These are phyloP conservation scores for Penicillium lagena DNA, from an alignment of 495 filamentous ascomycete genomes.

Conservation along the genomic window DNA sequence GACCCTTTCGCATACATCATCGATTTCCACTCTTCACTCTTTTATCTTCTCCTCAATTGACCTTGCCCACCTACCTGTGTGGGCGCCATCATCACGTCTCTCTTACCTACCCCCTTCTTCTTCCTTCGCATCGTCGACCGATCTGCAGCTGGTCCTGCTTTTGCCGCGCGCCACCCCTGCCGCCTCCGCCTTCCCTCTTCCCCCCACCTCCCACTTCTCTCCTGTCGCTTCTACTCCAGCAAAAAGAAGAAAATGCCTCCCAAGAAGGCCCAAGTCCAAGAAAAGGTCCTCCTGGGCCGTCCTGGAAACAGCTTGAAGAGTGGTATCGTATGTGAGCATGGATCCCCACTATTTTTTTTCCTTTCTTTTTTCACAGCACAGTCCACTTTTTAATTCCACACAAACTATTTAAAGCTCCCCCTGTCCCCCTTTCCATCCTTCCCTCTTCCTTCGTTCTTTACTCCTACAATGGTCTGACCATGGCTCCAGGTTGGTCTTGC, in stretches of 20 bases:
- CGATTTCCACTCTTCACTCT: conserved; percentile 6
- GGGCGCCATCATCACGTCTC: conserved; percentile 37
- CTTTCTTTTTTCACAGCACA: conserved; percentile 29
- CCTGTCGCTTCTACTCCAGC: conserved; percentile 37
- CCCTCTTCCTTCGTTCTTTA: conserved; percentile 8
- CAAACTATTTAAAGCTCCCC: conserved; percentile 23
- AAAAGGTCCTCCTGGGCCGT: conserved; percentile 68
- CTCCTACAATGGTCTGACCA: conserved; percentile 14
- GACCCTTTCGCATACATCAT: not conserved
- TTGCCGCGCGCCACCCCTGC: conserved; percentile 21
- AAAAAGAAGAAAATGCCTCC: conserved; percentile 49
- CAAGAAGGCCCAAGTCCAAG: conserved; percentile 48
- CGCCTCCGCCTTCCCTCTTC: conserved; percentile 25
- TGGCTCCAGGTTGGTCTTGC: conserved; percentile 82
- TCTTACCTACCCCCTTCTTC: conserved; percentile 20
- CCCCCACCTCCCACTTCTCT: conserved; percentile 24
- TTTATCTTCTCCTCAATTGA: conserved; percentile 6
- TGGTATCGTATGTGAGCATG: conserved; percentile 85
- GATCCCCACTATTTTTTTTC: conserved; percentile 32
- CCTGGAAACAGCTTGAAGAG: conserved; percentile 98
- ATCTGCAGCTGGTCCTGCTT: conserved; percentile 48
- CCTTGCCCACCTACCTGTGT: conserved; percentile 18
- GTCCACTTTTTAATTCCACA: conserved; percentile 30
- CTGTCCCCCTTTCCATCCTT: conserved; percentile 12
- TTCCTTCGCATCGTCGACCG: conserved; percentile 29